These are phyloP conservation scores for Stephania japonica DNA, from an alignment of 164 flowering plant genomes.

Conservation along the genomic window DNA sequence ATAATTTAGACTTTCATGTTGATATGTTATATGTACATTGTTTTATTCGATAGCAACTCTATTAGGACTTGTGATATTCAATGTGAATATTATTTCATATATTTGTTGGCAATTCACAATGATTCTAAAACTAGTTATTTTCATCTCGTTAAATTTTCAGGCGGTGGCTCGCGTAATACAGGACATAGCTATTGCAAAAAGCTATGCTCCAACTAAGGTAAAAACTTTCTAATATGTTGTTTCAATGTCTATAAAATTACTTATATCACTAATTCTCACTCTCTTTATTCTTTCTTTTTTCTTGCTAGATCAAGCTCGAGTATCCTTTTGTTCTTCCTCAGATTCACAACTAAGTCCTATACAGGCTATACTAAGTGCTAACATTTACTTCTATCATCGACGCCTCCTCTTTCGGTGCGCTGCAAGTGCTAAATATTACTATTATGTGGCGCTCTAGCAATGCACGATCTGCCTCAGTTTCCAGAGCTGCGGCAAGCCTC, in stretches of 20 bases:
- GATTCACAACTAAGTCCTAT: background rate
- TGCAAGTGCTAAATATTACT: background rate
- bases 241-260: background rate
- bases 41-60: background rate
- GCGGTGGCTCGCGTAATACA: conserved; percentile 80
- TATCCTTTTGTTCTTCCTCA: background rate
- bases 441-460: background rate
- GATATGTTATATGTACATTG: background rate
- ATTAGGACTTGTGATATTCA: background rate
- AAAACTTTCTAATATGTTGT: background rate
- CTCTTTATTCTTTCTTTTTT: background rate
- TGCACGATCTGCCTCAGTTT: background rate
- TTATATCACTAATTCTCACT: background rate
- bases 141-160: conserved; percentile 30
- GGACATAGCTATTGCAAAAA: conserved; percentile 80
- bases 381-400: background rate
- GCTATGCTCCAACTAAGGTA: conserved; percentile 78
- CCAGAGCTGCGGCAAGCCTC: background rate
- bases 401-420: background rate
- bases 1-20: background rate
- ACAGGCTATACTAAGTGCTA: background rate
- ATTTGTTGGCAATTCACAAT: background rate
- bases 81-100: background rate
- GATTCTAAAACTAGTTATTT: background rate
- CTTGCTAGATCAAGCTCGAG: background rate